Conservation (phyloP, 352 stramenopile genomes). For the Pythium apleroticum region DNA sequence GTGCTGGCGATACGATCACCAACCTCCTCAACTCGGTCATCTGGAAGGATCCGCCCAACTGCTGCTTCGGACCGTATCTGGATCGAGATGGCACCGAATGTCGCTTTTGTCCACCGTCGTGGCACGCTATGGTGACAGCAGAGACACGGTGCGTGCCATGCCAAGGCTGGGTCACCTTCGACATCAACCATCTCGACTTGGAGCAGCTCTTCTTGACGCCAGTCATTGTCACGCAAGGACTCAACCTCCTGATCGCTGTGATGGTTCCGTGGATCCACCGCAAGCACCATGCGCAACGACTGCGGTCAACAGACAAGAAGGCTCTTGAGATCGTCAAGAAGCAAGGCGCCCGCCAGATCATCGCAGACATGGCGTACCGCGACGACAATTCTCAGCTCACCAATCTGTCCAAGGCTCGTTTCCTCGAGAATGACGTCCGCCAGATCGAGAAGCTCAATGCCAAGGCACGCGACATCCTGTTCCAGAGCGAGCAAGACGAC, state of each 20-base stretch:
- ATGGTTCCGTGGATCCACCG: conserved; percentile 72
- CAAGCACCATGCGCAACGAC: conserved; percentile 63
- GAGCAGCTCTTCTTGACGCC: conserved; percentile 80
- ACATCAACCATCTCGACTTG: conserved; percentile 79
- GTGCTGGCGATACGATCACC: conserved; percentile 77
- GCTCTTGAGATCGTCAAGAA: conserved; percentile 69
- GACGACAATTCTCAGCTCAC: conserved; percentile 43
- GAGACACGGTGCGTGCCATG: conserved; percentile 65
- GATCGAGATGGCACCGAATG: conserved; percentile 47
- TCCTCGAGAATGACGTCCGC: conserved; percentile 61
- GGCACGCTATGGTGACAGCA: conserved; percentile 36
- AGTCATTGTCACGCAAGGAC: conserved; percentile 75
- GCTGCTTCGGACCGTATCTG: conserved; percentile 81
- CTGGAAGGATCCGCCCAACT: conserved; percentile 78
- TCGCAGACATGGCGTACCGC: conserved; percentile 62
- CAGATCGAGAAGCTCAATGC: conserved; percentile 70
- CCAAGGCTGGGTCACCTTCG: conserved; percentile 77
- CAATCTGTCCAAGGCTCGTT: conserved; percentile 66
- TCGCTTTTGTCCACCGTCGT: conserved; percentile 57
- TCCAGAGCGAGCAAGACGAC: conserved; percentile 71
- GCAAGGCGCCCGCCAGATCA: conserved; percentile 56
- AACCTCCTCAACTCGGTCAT: conserved; percentile 75
- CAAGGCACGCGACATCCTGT: conserved; percentile 67
- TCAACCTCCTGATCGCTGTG: conserved; percentile 77
- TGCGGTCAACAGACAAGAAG: conserved; percentile 52